Conservation (phyloP, 176 grass and related monocot genomes). For the Aegilops longissima region DNA sequence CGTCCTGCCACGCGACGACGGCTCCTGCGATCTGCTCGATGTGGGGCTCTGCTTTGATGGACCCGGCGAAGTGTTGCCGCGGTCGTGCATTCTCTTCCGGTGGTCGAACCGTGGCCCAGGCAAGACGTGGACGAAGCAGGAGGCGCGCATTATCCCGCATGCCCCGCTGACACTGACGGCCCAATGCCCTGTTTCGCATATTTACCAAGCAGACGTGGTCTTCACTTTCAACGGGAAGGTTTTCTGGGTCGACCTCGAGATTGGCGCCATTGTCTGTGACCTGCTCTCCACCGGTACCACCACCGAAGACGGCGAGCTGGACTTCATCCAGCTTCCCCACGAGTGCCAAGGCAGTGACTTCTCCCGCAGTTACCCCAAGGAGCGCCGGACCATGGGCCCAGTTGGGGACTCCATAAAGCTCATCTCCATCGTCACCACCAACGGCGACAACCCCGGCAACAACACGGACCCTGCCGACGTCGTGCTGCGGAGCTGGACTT, state of each 20-base stretch:
- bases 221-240: neutral
- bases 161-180: neutral
- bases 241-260: neutral
- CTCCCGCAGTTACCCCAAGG: neutral
- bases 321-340: neutral
- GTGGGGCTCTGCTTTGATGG: neutral
- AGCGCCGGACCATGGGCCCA: neutral
- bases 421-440: neutral
- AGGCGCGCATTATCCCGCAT: neutral
- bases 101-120: neutral
- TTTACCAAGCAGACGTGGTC: neutral
- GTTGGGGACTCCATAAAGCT: neutral
- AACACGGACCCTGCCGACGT: neutral
- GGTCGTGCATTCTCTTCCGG: neutral
- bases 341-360: neutral
- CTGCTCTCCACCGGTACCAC: neutral
- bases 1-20: neutral
- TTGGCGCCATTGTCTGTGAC: neutral
- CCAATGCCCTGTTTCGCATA: neutral
- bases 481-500: constrained; percentile 4
- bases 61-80: neutral
- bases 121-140: neutral
- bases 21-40: neutral
- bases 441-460: neutral
- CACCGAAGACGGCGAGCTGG: neutral